Percentiles rank a stretch among this genome's conserved stretches.
Conservation (phyloP, 1,139 yeast species). For the Maudiozyma humilis region DNA sequence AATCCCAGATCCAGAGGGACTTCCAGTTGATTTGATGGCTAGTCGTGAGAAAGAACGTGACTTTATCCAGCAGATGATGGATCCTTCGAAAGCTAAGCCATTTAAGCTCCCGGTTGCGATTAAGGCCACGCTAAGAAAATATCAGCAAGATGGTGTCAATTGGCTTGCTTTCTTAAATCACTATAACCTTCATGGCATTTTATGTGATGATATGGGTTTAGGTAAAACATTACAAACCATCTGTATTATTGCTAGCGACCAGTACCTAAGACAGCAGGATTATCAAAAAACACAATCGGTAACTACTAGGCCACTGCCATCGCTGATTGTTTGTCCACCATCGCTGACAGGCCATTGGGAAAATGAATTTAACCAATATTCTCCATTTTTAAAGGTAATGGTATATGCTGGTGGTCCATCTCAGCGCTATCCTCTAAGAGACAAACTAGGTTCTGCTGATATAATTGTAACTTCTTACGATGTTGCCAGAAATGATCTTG, state of each 20-base stretch:
- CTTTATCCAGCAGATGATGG: constrained; percentile 96
- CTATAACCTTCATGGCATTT: constrained; percentile 90
- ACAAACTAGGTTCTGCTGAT: constrained; percentile 52
- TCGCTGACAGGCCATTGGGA: constrained; percentile 98
- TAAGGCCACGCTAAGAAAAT: constrained; percentile 85
- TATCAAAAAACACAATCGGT: constrained; percentile 49
- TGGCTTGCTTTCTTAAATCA: constrained; percentile 95
- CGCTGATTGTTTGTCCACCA: constrained; percentile 90
- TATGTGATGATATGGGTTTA: constrained; percentile 99
- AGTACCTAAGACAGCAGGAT: constrained; percentile 71
- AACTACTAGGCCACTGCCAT: constrained; percentile 73
- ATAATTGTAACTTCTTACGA: constrained; percentile 92
- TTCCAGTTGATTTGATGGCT: constrained; percentile 73
- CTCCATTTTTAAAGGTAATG: constrained; percentile 74
- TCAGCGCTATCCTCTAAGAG: constrained; percentile 51
- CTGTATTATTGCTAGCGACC: constrained; percentile 94
- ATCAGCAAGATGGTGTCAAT: constrained; percentile 97
- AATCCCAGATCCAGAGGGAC: constrained; percentile 88
- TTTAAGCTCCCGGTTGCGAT: constrained; percentile 86
- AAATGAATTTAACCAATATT: constrained; percentile 83
- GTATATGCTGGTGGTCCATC: constrained; percentile 92
- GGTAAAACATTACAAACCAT: constrained; percentile 97
- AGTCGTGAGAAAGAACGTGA: constrained; percentile 94
- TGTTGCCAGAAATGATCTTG: constrained; percentile 87
- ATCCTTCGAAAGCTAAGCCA: constrained; percentile 83